Evolutionary conservation across 345 rosid species (phyloP).

Genomic region (Populus alba): DNA sequence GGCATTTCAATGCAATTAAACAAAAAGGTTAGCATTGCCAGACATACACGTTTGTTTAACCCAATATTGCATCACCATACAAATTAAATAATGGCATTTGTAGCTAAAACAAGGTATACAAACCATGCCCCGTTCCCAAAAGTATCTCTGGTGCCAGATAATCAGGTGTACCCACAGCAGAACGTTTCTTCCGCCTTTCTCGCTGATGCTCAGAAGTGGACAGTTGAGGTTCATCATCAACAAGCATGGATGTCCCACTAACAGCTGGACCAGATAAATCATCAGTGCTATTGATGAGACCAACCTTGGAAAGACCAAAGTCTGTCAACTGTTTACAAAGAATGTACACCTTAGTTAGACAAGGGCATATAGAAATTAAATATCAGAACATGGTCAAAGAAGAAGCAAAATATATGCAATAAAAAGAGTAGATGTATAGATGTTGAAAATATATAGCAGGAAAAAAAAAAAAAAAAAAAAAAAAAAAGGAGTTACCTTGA

Average conservation of each 20-base stretch:
- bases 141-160: slow-evolving; percentile 99
- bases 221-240: slow-evolving; percentile 66
- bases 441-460: neutral
- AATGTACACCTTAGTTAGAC: slow-evolving; percentile 4
- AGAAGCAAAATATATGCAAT: neutral
- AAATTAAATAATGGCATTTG: slow-evolving; percentile 17
- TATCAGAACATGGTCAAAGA: neutral
- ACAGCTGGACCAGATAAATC: slow-evolving; percentile 90
- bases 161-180: slow-evolving; percentile 99
- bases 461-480: slow-evolving; percentile 5
- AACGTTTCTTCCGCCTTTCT: slow-evolving; percentile 84
- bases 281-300: slow-evolving; percentile 99
- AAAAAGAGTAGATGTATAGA: neutral
- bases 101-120: slow-evolving; percentile 39
- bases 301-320: slow-evolving; percentile 88
- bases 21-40: neutral
- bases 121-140: slow-evolving; percentile 99
- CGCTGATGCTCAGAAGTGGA: slow-evolving; percentile 60
- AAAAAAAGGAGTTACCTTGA: slow-evolving; percentile 55
- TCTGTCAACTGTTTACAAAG: slow-evolving; percentile 65
- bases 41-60: neutral
- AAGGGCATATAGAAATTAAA: neutral
- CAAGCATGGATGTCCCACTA: slow-evolving; percentile 81
- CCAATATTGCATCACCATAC: neutral
- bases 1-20: neutral